Base-by-base conservation (phyloP, 2,329 filamentous ascomycete genomes). In the Zasmidium citrigriseum region DNA sequence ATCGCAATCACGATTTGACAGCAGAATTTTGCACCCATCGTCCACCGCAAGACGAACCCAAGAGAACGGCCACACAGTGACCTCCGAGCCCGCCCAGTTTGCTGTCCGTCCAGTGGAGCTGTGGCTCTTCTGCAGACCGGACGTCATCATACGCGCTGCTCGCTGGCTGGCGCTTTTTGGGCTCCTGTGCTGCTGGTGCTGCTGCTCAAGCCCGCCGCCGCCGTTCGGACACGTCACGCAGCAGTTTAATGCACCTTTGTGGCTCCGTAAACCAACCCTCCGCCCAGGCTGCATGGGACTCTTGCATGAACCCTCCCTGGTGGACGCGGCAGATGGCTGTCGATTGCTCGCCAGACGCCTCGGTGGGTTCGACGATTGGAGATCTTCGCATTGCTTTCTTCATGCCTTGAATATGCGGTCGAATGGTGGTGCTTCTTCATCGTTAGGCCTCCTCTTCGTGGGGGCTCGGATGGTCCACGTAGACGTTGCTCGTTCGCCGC, bases 301-400 rank as follows among this genome's bases (percentile, higher is more conserved):
- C 44, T 51, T 59, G 60, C 62, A 62, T 64, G 62, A 64, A 64
- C 61, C 55, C 55, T 62, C 56, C 59, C 47, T 64, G 61, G 45
- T 52, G 52, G 20, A 53, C 54, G 54, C 55, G 54, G 57, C 60
- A 64, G 49, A 57, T 54, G 46, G 44, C 7, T 41, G 5, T 4
- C 5, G 34, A 41, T 16, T 41, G 34, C 27, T 34, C 27, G 14
- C 27, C 7, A 14, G 7, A 34, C 27, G 27, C 27, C 27, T 7
- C 7, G 27, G 27, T 34, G 27, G 27, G 54, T 49, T 34, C 34
- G 34, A 41, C 34, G 34, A 41, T 41, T 29, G 27, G 27, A n/a
- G 34, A 41, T 41, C 34, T 41, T 41, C 34, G 18, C 34, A n/a
- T 29, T 27, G 18, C 23, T 55, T 29, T 52, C 25, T 38, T 56